Evolutionary conservation across 2,329 filamentous ascomycete species (phyloP).

Genomic region (Reticulascus tulasneorum): DNA sequence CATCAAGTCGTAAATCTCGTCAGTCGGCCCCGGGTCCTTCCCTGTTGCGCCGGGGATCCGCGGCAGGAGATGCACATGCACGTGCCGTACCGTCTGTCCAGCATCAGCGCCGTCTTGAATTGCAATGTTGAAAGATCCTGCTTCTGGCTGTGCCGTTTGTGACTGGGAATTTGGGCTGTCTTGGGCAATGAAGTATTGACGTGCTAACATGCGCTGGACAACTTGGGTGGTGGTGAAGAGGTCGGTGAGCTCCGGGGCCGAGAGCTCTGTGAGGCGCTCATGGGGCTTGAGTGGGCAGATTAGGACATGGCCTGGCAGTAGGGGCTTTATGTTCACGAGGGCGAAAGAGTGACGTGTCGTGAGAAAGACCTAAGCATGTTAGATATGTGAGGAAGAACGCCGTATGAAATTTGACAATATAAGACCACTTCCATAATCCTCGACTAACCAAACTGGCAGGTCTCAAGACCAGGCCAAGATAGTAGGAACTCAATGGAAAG

Average conservation of each 20-base stretch:
- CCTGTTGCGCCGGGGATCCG: conserved; percentile 54
- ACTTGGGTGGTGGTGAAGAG: conserved; percentile 84
- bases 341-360: conserved; percentile 76
- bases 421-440: too few relatives aligned
- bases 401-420: too few relatives aligned
- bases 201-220: conserved; percentile 71
- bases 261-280: conserved; percentile 71
- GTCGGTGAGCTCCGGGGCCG: conserved; percentile 67
- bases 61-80: conserved; percentile 91
- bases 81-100: conserved; percentile 89
- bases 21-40: conserved; percentile 44
- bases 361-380: conserved; percentile 71
- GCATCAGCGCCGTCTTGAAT: conserved; percentile 90
- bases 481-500: too few relatives aligned
- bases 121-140: conserved; percentile 83
- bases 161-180: conserved; percentile 19
- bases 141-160: conserved; percentile 47
- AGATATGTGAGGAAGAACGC: neutral
- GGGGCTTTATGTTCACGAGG: conserved; percentile 91
- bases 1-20: conserved; percentile 78
- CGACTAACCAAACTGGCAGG: too few relatives aligned
- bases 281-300: conserved; percentile 72
- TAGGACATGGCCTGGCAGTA: conserved; percentile 89
- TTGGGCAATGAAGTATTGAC: conserved; percentile 41
- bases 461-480: too few relatives aligned